A percentile compares a stretch with the other conserved stretches of the same genome.
Conservation (phyloP, 441 rosid genomes). For the Pelargonium citronellum region DNA sequence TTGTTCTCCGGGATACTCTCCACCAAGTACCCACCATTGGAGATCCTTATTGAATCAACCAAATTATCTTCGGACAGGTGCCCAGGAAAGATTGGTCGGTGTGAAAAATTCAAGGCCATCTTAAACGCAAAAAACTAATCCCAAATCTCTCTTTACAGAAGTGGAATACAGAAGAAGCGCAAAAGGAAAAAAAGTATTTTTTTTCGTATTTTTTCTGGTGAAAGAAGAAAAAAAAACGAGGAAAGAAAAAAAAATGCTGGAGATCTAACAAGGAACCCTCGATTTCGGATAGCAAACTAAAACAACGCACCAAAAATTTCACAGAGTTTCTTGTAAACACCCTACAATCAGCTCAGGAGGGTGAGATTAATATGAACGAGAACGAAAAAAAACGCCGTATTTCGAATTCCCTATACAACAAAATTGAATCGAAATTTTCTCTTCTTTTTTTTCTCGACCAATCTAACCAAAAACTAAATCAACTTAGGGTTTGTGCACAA, state of each 20-base stretch:
- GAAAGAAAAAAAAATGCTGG: background rate
- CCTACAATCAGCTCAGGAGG: background rate
- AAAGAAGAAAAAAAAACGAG: background rate
- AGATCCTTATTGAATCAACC: constrained; percentile 61
- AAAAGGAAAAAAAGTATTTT: constrained; percentile 12
- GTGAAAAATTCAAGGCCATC: constrained; percentile 91
- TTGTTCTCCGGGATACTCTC: constrained; percentile 40
- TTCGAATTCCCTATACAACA: constrained; percentile 75
- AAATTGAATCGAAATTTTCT: constrained; percentile 77
- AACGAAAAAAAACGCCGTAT: constrained; percentile 48
- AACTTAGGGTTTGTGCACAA: background rate
- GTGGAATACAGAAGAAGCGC: constrained; percentile 15
- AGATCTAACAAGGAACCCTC: constrained; percentile 4
- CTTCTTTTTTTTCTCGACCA: constrained; percentile 41
- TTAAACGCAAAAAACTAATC: constrained; percentile 20
- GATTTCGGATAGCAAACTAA: constrained; percentile 3
- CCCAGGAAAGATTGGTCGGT: constrained; percentile 49
- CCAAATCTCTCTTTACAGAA: constrained; percentile 26
- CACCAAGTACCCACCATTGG: constrained; percentile 44
- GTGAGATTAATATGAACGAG: background rate
- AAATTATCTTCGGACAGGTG: constrained; percentile 60
- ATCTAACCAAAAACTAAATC: constrained; percentile 29
- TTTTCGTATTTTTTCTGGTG: constrained; percentile 55
- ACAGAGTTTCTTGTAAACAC: constrained; percentile 7
- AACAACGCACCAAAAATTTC: constrained; percentile 3